Evolutionary conservation across 768 basidiomycete genomes (phyloP).

Genomic region (Lactarius psammicola): DNA sequence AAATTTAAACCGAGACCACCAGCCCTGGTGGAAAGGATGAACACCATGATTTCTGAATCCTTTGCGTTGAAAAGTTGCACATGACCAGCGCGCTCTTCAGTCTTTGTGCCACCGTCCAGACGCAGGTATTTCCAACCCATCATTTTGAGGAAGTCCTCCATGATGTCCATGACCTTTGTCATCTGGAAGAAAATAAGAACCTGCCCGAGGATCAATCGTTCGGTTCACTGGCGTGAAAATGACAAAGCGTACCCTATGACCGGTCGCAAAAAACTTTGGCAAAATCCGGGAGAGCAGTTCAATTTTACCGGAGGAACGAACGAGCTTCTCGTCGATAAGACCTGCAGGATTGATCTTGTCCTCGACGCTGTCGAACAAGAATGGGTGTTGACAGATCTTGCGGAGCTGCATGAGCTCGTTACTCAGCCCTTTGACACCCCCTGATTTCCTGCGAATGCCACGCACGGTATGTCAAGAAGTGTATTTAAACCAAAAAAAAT

Average conservation of each 20-base stretch:
- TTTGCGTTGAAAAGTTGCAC: conserved; percentile 89
- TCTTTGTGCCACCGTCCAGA: conserved; percentile 95
- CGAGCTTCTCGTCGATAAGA: conserved; percentile 77
- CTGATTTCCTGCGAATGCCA: conserved; percentile 50
- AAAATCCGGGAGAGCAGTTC: conserved; percentile 88
- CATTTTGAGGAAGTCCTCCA: conserved; percentile 92
- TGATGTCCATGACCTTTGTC: conserved; percentile 99
- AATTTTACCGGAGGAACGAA: conserved; percentile 89
- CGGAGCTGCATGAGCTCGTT: conserved; percentile 98
- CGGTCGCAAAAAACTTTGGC: conserved; percentile 91
- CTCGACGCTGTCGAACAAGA: conserved; percentile 93
- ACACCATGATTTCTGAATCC: conserved; percentile 82
- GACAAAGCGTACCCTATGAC: conserved; percentile 67
- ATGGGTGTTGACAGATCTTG: conserved; percentile 98
- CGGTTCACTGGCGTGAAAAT: conserved; percentile 10
- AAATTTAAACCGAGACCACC: conserved; percentile 93
- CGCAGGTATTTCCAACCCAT: conserved; percentile 85
- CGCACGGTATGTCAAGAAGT: not conserved
- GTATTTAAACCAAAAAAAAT: not conserved
- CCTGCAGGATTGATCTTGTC: conserved; percentile 86
- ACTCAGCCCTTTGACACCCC: conserved; percentile 83
- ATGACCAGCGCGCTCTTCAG: conserved; percentile 87
- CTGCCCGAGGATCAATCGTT: conserved; percentile 38
- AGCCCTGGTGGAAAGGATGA: conserved; percentile 91
- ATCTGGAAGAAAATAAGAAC: conserved; percentile 99